phyloP scores from a whole-genome alignment of 2,329 filamentous ascomycete species.

The Diaporthe ilicicola region DNA sequence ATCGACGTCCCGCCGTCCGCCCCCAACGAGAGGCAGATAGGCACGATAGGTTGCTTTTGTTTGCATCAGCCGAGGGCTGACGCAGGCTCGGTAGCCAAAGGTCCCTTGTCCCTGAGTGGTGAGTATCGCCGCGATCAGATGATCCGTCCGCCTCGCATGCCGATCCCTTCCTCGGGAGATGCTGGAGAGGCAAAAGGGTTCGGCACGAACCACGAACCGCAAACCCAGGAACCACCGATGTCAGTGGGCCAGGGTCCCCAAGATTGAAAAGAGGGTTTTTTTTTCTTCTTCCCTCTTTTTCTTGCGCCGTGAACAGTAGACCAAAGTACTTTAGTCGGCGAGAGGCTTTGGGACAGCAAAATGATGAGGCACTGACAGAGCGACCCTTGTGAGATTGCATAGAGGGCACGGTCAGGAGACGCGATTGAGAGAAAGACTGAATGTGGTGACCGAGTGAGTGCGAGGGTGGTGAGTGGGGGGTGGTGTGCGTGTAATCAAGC shows the following conservation, averaged over 20 bases:
- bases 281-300: not conserved
- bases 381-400: constrained; percentile 10
- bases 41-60: no score
- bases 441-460: not conserved
- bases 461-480: not conserved
- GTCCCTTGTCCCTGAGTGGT: constrained; percentile 13
- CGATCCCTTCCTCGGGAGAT: constrained; percentile 14
- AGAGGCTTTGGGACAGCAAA: not conserved
- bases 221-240: not conserved
- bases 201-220: constrained; percentile 2
- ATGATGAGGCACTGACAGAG: not conserved
- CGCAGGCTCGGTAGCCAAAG: not conserved
- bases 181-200: not conserved
- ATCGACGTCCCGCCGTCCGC: not conserved
- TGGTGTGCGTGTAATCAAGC: constrained; percentile 14
- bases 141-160: constrained; percentile 24
- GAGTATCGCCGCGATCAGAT: constrained; percentile 23
- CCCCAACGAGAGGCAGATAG: no score
- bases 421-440: not conserved
- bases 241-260: not conserved
- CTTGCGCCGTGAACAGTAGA: no score
- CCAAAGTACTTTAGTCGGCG: no score
- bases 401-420: constrained; percentile 6
- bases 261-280: not conserved
- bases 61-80: constrained; percentile 1